Percentiles rank a stretch among this genome's conserved stretches.
Evolutionary conservation across 805 yeast genomes (phyloP).

Genomic region (Candida ficus): DNA sequence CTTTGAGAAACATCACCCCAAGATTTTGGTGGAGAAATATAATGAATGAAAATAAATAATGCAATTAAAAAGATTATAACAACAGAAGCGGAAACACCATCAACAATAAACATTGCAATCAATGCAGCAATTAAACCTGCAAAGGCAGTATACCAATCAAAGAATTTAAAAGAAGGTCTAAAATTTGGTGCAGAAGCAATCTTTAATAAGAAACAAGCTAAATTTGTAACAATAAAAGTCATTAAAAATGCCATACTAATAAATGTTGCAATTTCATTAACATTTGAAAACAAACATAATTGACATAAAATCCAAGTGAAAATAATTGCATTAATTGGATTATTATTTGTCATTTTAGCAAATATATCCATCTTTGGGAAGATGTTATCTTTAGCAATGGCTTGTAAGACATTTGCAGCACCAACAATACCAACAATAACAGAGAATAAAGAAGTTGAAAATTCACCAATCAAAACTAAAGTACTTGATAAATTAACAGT

Average conservation of each 20-base stretch:
- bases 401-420: constrained; percentile 86
- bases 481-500: constrained; percentile 65
- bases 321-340: constrained; percentile 61
- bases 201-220: constrained; percentile 86
- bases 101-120: constrained; percentile 90
- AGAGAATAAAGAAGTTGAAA: constrained; percentile 86
- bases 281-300: constrained; percentile 78
- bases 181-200: constrained; percentile 97
- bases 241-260: constrained; percentile 96
- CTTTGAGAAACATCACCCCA: constrained; percentile 99
- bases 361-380: constrained; percentile 74
- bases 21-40: constrained; percentile 87
- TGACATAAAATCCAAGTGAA: constrained; percentile 84
- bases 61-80: constrained; percentile 61
- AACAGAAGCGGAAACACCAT: constrained; percentile 80
- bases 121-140: constrained; percentile 67
- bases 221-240: constrained; percentile 91
- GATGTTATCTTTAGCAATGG: constrained; percentile 83
- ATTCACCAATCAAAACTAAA: constrained; percentile 80
- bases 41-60: constrained; percentile 77
- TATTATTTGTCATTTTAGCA: constrained; percentile 45
- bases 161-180: constrained; percentile 89
- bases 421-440: constrained; percentile 95
- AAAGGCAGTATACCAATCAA: constrained; percentile 76
- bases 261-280: constrained; percentile 89